Evolutionary conservation across 192 early-diverging fungal genomes (phyloP).

Genomic region (Coemansia sp.): DNA sequence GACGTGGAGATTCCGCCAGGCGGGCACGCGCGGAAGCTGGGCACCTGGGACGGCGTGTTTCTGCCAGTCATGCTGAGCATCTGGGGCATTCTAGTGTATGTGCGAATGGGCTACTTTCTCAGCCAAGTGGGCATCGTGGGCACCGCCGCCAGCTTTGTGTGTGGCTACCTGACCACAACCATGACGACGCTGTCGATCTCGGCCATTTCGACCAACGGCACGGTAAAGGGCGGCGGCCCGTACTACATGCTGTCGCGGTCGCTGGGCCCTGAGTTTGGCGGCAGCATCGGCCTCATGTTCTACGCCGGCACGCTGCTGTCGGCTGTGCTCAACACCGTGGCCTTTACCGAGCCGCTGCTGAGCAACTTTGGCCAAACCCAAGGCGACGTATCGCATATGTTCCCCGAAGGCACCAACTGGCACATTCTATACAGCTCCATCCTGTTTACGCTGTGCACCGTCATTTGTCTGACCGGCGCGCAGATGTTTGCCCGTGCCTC

Average conservation of each 20-base stretch:
- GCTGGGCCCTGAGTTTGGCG: constrained; percentile 73
- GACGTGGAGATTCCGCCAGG: neutral
- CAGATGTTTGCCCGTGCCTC: constrained; percentile 62
- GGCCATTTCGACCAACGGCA: constrained; percentile 70
- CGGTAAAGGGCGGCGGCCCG: constrained; percentile 66
- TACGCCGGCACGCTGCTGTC: constrained; percentile 61
- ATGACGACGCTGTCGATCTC: constrained; percentile 67
- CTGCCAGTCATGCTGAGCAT: constrained; percentile 66
- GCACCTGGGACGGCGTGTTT: constrained; percentile 72
- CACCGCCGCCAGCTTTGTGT: constrained; percentile 60
- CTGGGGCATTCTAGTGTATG: constrained; percentile 71
- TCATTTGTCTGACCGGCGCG: constrained; percentile 61
- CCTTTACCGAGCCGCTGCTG: constrained; percentile 66
- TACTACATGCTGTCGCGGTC: constrained; percentile 70
- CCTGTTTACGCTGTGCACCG: constrained; percentile 57
- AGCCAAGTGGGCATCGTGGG: constrained; percentile 64
- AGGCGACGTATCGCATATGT: constrained; percentile 53
- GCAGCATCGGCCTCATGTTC: constrained; percentile 67
- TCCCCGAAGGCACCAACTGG: constrained; percentile 63
- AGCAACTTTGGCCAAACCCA: constrained; percentile 59
- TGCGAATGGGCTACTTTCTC: constrained; percentile 70
- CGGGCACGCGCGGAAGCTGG: constrained; percentile 53
- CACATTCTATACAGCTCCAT: constrained; percentile 59
- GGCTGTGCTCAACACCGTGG: constrained; percentile 63
- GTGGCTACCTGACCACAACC: constrained; percentile 61